A percentile compares a stretch with the other conserved stretches of the same genome.
These are phyloP conservation scores for Macrolepiota albuminosa DNA, from an alignment of 768 basidiomycete genomes.

Conservation along the genomic window DNA sequence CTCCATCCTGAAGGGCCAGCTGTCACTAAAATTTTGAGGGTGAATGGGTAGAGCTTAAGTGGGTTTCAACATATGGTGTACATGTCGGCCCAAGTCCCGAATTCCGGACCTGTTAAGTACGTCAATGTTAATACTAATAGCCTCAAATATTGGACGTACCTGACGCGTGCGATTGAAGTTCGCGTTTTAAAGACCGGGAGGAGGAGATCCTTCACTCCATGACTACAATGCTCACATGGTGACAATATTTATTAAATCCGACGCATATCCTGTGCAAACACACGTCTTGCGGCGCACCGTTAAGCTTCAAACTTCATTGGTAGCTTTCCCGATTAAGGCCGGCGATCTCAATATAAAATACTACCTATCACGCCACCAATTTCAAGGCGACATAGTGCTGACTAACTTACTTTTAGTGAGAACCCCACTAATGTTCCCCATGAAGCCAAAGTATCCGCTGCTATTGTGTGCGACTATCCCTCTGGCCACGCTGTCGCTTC, in stretches of 20 bases:
- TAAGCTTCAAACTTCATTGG: background rate
- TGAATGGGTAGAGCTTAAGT: constrained; percentile 3
- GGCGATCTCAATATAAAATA: constrained; percentile 9
- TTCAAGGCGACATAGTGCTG: background rate
- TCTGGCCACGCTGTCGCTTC: constrained; percentile 8
- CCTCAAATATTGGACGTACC: background rate
- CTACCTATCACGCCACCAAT: constrained; percentile 12
- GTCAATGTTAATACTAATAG: constrained; percentile 1
- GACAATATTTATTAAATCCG: background rate
- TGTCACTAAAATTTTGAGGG: background rate
- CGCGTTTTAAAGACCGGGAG: constrained; percentile 1
- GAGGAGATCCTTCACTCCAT: background rate
- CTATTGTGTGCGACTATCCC: constrained; percentile 6
- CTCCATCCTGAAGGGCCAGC: background rate
- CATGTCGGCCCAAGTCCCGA: background rate
- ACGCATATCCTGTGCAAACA: background rate
- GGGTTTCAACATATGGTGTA: background rate
- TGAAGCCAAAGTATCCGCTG: background rate
- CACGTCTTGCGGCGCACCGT: constrained; percentile 3
- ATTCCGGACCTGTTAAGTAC: background rate
- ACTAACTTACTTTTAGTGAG: background rate
- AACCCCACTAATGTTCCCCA: background rate
- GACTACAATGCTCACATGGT: background rate
- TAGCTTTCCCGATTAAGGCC: constrained; percentile 11
- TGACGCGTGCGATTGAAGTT: background rate